These are phyloP conservation scores for Drosera spatulata DNA, from an alignment of 179 eudicot species.

Conservation along the genomic window DNA sequence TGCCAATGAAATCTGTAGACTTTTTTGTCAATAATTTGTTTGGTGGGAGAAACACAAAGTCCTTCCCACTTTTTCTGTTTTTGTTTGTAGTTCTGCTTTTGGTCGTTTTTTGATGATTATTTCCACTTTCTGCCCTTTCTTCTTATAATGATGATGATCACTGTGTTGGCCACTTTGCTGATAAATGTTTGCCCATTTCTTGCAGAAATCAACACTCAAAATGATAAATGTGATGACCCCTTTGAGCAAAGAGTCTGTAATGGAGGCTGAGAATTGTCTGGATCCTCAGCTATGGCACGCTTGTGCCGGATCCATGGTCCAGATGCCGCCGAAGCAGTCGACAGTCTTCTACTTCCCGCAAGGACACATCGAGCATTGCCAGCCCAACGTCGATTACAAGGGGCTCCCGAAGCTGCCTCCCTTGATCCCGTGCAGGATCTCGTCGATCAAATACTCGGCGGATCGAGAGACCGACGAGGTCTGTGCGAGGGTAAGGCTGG, in stretches of 20 bases:
- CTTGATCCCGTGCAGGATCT: constrained; percentile 44
- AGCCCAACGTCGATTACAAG: constrained; percentile 40
- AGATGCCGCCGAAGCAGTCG: constrained; percentile 8
- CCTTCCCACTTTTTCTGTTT: too few relatives aligned
- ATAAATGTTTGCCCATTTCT: too few relatives aligned
- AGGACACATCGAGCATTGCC: constrained; percentile 82
- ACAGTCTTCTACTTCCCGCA: constrained; percentile 78
- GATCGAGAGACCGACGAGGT: constrained; percentile 84
- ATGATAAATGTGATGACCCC: constrained; percentile 72
- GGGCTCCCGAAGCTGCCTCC: constrained; percentile 48
- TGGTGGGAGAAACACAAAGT: too few relatives aligned
- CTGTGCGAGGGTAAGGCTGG: constrained; percentile 44
- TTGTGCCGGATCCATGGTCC: constrained; percentile 86
- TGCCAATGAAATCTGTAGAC: too few relatives aligned
- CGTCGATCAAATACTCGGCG: constrained; percentile 56
- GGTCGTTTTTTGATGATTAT: too few relatives aligned
- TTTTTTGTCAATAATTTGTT: too few relatives aligned
- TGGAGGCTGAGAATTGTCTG: constrained; percentile 46
- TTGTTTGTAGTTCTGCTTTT: too few relatives aligned
- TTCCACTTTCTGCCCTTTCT: too few relatives aligned
- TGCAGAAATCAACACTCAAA: too few relatives aligned
- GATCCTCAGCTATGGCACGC: constrained; percentile 96
- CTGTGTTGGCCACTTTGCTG: too few relatives aligned
- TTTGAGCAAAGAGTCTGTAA: constrained; percentile 23
- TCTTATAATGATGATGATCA: too few relatives aligned